Evolutionary conservation across 1,284 basidiomycete species (phyloP).

Genomic region (Inonotus hispidus): DNA sequence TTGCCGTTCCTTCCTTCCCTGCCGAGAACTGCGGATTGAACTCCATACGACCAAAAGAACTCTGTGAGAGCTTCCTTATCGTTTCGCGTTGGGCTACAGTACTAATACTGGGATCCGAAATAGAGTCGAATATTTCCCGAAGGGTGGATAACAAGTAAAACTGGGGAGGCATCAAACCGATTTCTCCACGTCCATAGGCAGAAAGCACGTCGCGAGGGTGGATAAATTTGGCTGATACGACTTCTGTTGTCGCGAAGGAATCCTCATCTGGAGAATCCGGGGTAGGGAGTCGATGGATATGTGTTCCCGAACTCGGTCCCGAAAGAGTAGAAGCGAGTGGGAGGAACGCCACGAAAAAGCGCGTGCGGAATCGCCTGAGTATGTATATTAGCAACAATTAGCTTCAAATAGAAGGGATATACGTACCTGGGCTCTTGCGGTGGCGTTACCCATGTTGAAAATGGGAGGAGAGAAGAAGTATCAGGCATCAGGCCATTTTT

Average conservation of each 20-base stretch:
- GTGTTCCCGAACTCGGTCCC: slow-evolving; percentile 46
- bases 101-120: slow-evolving; percentile 27
- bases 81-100: slow-evolving; percentile 40
- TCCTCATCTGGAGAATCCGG: slow-evolving; percentile 53
- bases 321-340: slow-evolving; percentile 33
- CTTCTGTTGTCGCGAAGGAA: slow-evolving; percentile 35
- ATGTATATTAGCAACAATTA: not conserved
- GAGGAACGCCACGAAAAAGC: slow-evolving; percentile 62
- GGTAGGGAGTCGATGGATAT: slow-evolving; percentile 53
- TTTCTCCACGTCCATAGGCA: slow-evolving; percentile 43
- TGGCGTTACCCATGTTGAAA: slow-evolving; percentile 70
- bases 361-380: slow-evolving; percentile 58
- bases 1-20: slow-evolving; percentile 35
- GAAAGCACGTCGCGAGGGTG: slow-evolving; percentile 46
- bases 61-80: slow-evolving; percentile 43
- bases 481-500: slow-evolving; percentile 39
- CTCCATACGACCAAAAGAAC: slow-evolving; percentile 54
- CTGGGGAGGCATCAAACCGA: slow-evolving; percentile 66
- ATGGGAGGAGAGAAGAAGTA: slow-evolving; percentile 45
- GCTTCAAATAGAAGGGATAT: not conserved
- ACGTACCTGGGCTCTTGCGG: slow-evolving; percentile 42
- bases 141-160: slow-evolving; percentile 62
- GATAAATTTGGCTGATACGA: slow-evolving; percentile 57
- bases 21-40: slow-evolving; percentile 44
- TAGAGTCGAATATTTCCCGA: slow-evolving; percentile 38